Evolutionary conservation across 2,329 filamentous ascomycete species (phyloP), one percentile per base, ranked within the genome.

Genomic region (Phaeosphaeria sp.): DNA sequence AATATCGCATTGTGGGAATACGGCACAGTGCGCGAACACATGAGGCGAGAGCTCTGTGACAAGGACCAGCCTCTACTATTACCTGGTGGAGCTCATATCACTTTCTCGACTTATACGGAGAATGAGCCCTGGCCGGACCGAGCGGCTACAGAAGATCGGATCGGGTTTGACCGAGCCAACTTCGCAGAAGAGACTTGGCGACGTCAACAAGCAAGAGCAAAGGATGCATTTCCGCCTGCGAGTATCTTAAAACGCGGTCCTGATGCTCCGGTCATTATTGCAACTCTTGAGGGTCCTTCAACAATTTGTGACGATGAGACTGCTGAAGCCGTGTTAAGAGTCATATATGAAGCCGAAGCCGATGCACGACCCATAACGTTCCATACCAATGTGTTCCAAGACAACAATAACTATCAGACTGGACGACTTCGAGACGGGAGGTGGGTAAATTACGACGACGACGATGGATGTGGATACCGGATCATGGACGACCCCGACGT

Each of bases 21-120:
- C 15, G 55, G 55, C 45, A 57, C 55, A n/a, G 25, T 57, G 39
- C 49, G 25, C 20, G 50, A 53, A 24, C 55, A 53, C 46, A 45
- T 45, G 15, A 36, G 45, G 24, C 55, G 36, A 22, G 44, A 49
- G 46, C 50, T 57, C n/a, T 4, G 43, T 9, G 33, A 48, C 33
- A 57, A 36, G 18, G 36, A 25, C 22, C 39, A 44, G 24, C 21
- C 49, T 21, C 44, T 57, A 36, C 22, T 49, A 11, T 39, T 57
- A 36, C 49, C 50, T 42, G 55, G 44, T 17, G 50, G 55, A 15
- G 9, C 55, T 33, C 49, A 49, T 33, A 18, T 57, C 24, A 42
- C 55, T 13, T 57, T 57, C 46, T 36, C 44, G 9, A 39, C 45
- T 20, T 3, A 44, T 6, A 24, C 25, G 9, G 45, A 57, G 22